Conservation (phyloP, 148 eudicot genomes). For the Camellia granthamiana region DNA sequence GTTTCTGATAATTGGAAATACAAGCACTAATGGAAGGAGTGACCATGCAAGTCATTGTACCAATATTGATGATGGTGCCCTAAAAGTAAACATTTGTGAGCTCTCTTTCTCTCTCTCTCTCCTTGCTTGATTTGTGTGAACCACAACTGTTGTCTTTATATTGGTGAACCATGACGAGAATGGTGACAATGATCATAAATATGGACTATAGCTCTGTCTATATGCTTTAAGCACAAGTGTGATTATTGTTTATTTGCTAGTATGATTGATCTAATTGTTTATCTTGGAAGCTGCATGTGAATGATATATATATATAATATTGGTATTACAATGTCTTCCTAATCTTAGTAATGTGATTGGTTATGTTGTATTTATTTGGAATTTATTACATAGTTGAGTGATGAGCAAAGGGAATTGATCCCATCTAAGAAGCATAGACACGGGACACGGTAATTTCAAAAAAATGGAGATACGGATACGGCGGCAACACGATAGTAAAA, state of each 20-base stretch:
- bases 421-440: too few relatives aligned
- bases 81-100: too few relatives aligned
- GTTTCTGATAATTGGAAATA: slow-evolving; percentile 13
- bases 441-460: too few relatives aligned
- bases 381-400: not conserved
- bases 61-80: not conserved
- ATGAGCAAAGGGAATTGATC: not conserved
- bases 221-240: not conserved
- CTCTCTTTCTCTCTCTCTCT: not conserved
- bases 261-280: not conserved
- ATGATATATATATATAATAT: not conserved
- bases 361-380: not conserved
- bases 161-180: not conserved
- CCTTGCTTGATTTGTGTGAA: not conserved
- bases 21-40: not conserved
- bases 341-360: not conserved
- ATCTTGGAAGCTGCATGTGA: not conserved
- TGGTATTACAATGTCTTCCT: not conserved
- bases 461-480: too few relatives aligned
- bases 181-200: not conserved
- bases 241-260: not conserved
- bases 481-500: too few relatives aligned
- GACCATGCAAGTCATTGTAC: not conserved
- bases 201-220: not conserved
- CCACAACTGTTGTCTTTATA: not conserved